These are phyloP conservation scores for Daldinia concentrica DNA, from an alignment of 495 filamentous ascomycete species.

Conservation along the genomic window DNA sequence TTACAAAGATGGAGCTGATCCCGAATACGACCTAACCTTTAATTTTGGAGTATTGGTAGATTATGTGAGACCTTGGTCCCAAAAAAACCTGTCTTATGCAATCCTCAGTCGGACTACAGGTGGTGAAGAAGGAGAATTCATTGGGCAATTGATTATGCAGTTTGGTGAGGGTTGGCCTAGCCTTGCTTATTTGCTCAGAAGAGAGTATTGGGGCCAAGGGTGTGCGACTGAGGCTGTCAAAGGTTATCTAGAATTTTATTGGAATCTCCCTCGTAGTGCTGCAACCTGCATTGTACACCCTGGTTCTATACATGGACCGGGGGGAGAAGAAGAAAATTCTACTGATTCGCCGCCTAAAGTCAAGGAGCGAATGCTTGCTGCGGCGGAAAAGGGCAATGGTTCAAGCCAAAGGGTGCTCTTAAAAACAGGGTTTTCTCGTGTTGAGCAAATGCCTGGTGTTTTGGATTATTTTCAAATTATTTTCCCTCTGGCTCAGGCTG, in stretches of 20 bases:
- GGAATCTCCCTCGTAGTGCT: background rate
- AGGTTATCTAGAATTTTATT: background rate
- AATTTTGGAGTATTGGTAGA: background rate
- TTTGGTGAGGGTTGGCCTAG: background rate
- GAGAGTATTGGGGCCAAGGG: slow-evolving; percentile 1
- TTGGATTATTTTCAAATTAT: too few species aligned
- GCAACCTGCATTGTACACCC: background rate
- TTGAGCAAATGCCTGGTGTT: too few species aligned
- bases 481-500: too few species aligned
- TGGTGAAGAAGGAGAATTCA: background rate
- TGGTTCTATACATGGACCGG: background rate
- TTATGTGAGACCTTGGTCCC: background rate
- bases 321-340: too few species aligned
- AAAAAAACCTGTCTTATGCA: background rate
- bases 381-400: background rate
- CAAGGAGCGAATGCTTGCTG: background rate
- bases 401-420: background rate
- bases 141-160: background rate
- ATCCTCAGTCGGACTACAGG: background rate
- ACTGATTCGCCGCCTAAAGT: background rate
- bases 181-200: background rate
- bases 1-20: background rate
- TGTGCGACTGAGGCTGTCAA: background rate
- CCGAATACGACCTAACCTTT: background rate
- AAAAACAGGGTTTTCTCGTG: background rate